A percentile compares a stretch with the other conserved stretches of the same genome.
These are phyloP conservation scores for Aspergillus texensis DNA, from an alignment of 2,329 filamentous ascomycete species.

Conservation along the genomic window DNA sequence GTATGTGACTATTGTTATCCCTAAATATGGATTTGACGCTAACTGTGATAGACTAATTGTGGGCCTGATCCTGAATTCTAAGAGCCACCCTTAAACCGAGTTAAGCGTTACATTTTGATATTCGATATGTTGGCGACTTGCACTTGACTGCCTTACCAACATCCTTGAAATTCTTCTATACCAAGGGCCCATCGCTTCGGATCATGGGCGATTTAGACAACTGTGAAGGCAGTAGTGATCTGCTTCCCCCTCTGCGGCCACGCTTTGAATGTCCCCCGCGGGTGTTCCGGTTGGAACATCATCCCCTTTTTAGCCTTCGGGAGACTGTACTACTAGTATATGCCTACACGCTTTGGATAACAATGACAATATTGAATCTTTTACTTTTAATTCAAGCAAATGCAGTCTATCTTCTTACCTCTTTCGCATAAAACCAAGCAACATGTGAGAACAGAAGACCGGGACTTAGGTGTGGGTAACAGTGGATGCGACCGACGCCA, in stretches of 20 bases:
- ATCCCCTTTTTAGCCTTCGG: not conserved
- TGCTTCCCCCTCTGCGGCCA: not conserved
- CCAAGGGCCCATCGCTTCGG: slow-evolving; percentile 6
- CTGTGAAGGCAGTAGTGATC: not conserved
- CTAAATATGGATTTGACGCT: slow-evolving; percentile 15
- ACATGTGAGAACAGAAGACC: not conserved
- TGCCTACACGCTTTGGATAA: slow-evolving; percentile 15
- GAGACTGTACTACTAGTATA: slow-evolving; percentile 26
- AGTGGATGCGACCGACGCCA: not conserved
- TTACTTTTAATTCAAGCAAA: not conserved
- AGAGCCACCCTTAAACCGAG: slow-evolving; percentile 50
- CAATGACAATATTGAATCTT: slow-evolving; percentile 14
- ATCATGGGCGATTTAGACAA: slow-evolving; percentile 3
- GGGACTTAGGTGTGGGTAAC: not conserved
- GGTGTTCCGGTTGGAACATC: not conserved
- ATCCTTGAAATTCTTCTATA: slow-evolving; percentile 7
- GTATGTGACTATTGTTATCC: slow-evolving; percentile 53
- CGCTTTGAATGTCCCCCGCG: not conserved
- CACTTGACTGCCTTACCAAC: slow-evolving; percentile 1
- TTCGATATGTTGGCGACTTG: slow-evolving; percentile 14
- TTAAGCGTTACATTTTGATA: slow-evolving; percentile 7
- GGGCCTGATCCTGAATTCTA: slow-evolving; percentile 88
- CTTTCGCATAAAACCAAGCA: not conserved
- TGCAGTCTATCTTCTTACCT: not conserved
- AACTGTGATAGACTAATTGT: slow-evolving; percentile 73